Percentiles rank a stretch among this genome's conserved stretches.
These are phyloP conservation scores for Penicillium psychrosexuale DNA, from an alignment of 2,329 filamentous ascomycete genomes.

Conservation along the genomic window DNA sequence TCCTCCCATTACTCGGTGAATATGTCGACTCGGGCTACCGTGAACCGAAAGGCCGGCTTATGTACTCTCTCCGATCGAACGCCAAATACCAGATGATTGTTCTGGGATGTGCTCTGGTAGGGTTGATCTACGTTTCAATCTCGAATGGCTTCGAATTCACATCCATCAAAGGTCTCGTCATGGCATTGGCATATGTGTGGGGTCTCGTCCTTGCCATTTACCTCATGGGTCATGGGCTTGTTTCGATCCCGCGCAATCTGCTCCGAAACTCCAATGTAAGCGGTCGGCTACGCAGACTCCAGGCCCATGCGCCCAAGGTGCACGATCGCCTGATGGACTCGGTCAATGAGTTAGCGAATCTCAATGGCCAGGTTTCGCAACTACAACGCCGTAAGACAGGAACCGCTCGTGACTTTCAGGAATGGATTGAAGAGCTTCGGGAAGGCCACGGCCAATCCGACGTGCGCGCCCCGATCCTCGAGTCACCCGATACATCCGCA, in stretches of 20 bases:
- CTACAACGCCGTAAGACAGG: constrained; percentile 77
- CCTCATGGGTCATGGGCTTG: constrained; percentile 94
- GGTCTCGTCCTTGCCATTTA: constrained; percentile 89
- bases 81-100: constrained; percentile 83
- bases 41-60: constrained; percentile 73
- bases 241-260: constrained; percentile 79
- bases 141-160: constrained; percentile 69
- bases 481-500: constrained; percentile 29
- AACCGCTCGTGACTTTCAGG: constrained; percentile 69
- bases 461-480: constrained; percentile 42
- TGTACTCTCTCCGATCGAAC: constrained; percentile 84
- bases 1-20: constrained; percentile 88
- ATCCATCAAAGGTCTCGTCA: constrained; percentile 77
- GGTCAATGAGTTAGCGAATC: constrained; percentile 70
- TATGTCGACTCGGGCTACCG: constrained; percentile 93
- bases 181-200: constrained; percentile 95
- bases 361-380: constrained; percentile 77
- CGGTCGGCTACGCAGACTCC: constrained; percentile 69
- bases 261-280: constrained; percentile 77
- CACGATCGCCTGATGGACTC: constrained; percentile 88
- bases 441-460: constrained; percentile 73
- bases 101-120: constrained; percentile 65
- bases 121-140: constrained; percentile 78
- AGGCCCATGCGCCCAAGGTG: constrained; percentile 72
- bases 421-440: constrained; percentile 93